Evolutionary conservation across 108 stramenopile genomes (phyloP).

Genomic region (Aurantiochytrium sp.): DNA sequence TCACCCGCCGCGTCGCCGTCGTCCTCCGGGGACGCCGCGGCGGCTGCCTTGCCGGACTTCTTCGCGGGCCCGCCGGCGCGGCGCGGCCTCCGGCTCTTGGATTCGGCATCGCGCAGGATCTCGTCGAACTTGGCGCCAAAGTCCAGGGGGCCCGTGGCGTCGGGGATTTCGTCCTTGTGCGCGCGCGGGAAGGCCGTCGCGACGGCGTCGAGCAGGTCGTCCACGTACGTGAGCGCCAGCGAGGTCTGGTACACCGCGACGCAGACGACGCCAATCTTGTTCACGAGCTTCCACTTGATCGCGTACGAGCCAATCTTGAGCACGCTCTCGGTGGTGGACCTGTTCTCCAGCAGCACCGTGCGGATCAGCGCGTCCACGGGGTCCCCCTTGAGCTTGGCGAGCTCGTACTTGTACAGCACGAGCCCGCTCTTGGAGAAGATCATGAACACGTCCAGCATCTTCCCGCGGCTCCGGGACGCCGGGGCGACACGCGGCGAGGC

Average conservation of each 20-base stretch:
- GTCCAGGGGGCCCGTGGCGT: background rate
- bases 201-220: conserved; percentile 37
- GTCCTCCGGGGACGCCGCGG: background rate
- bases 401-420: conserved; percentile 46
- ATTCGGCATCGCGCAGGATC: background rate
- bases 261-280: conserved; percentile 46
- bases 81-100: background rate
- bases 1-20: background rate
- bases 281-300: conserved; percentile 40
- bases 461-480: background rate
- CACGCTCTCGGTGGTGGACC: conserved; percentile 33
- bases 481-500: no score
- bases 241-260: conserved; percentile 45
- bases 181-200: background rate
- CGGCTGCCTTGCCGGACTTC: no score
- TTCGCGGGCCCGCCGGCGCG: background rate
- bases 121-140: background rate
- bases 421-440: conserved; percentile 46
- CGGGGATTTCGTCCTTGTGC: background rate
- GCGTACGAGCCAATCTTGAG: conserved; percentile 32
- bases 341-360: conserved; percentile 53
- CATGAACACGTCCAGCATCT: conserved; percentile 44
- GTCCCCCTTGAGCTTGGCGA: conserved; percentile 45
- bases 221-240: conserved; percentile 43
- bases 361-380: conserved; percentile 49